Base-by-base conservation (phyloP, 495 filamentous ascomycete genomes). In the Bryoglossum gracile region DNA sequence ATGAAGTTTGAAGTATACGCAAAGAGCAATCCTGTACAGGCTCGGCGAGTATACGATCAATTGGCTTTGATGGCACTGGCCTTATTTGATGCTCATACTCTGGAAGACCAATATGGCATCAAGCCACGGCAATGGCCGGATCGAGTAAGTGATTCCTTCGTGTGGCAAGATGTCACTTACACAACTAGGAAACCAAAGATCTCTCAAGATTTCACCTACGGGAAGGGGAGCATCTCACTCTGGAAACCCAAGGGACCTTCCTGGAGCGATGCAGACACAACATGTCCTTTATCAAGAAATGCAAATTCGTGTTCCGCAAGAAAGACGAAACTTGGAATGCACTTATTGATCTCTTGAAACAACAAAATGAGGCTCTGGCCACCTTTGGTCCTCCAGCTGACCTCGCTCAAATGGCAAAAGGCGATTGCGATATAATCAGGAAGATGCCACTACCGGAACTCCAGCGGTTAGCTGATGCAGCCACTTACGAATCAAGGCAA, bases 51-150 rank as follows among this genome's bases (percentile, higher is more conserved):
- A 3, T 26, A 50, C 14, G 40, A 48, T 1, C 53, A 59, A 24
- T 28, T 59, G 24, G 44, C 57, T 2, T 25, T 59, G 13, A 35
- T 59, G 14, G 41, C 57, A 2, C 53, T 53, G 44, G 46, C 43
- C 16, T 28, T 59, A 4, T 56, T 51, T 22, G 57, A 59, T 46
- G 52, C 53, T 9, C 41, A 44, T 30, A 33, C 36, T n/a, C 24
- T 59, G 17, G 57, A 59, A 28, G 53, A 59, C 19, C 17, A 51
- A 30, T 59, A 47, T 47, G 54, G 57, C 6, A 45, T 59, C 22
- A 53, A 47, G 34, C 46, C 42, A 17, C 47, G 25, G 0, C 36
- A 28, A 33, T 44, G 50, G 28, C 49, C 53, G 13, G 51, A 53
- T 10, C 16, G 54, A 43, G 57, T 59, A 46, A 6, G 34, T 35